Evolutionary conservation across 768 basidiomycete species (phyloP), one percentile per base, ranked within the genome.

Genomic region (Psilocybe sp.): DNA sequence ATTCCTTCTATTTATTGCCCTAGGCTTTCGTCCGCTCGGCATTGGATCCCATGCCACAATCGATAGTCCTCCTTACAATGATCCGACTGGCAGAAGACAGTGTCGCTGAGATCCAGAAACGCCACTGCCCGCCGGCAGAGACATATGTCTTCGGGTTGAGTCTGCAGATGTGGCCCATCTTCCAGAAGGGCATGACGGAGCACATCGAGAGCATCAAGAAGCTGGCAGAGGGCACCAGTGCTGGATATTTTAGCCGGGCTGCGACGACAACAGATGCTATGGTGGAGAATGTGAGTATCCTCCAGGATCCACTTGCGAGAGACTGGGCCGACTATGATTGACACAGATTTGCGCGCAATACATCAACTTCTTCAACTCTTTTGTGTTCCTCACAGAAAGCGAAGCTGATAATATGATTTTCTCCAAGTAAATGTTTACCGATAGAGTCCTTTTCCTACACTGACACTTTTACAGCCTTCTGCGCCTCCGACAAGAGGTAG

Each of bases 351-450:
- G 87, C 63, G 77, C 75, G 44, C 81, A 84, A 50, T 99, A 98
- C 65, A 76, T 86, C 12, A 72, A 73, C 13, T 64, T 97, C 60
- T 98, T 98, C 74, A 86, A 84, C 52, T 83, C 87, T 2, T 83
- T 94, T 54, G 82, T 95, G 16, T 79, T 82, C 23, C 69, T 99
- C 55, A 91, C 89, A 3, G 80, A 79, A 35, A 86, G 89, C 52
- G 86, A 84, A 37, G 92, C 97, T 57, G 95, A 97, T 64, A 91
- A 91, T 8, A 97, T 98, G 94, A 89, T 98, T 41, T 97, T 97
- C 61, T 83, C 88, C 18, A 94, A 94, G 96, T 96, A 61, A 57
- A 84, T 63, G 28, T 9, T 12, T 44, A 34, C 28, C n/a, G n/a
- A n/a, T n/a, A n/a, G n/a, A 12, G n/a, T 34, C 38, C 32, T 8